Conservation (phyloP, 805 yeast genomes). For the Scheffersomyces spartinae region DNA sequence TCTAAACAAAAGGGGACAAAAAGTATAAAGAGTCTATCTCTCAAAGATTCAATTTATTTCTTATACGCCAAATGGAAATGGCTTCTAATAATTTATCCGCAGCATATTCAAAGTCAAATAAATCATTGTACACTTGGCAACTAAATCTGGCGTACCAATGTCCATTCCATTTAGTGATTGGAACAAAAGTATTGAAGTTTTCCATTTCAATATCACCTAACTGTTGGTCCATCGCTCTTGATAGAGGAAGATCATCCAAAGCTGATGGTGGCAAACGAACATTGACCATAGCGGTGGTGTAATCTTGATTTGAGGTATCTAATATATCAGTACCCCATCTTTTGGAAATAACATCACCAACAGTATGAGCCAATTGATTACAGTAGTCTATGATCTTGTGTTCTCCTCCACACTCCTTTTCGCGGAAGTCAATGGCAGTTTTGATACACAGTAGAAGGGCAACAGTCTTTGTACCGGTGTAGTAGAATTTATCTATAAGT, state of each 20-base stretch:
- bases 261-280: constrained; percentile 23
- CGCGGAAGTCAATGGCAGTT: constrained; percentile 43
- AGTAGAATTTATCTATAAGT: constrained; percentile 36
- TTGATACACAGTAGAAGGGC: constrained; percentile 30
- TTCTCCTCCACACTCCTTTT: constrained; percentile 50
- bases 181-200: constrained; percentile 37
- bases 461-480: constrained; percentile 38
- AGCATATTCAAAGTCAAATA: constrained; percentile 40
- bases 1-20: no score
- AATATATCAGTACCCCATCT: constrained; percentile 28
- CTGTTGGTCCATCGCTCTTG: constrained; percentile 4
- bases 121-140: constrained; percentile 49
- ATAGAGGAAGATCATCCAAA: background rate
- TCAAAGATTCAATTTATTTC: no score
- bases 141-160: constrained; percentile 38
- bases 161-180: constrained; percentile 30
- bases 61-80: no score
- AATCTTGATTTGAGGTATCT: constrained; percentile 20
- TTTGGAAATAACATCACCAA: constrained; percentile 26
- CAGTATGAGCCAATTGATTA: constrained; percentile 30
- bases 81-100: constrained; percentile 24
- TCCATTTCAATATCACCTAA: constrained; percentile 9
- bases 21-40: no score
- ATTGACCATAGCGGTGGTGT: constrained; percentile 33
- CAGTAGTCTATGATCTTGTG: constrained; percentile 38